A percentile compares a stretch with the other conserved stretches of the same genome.
Conservation (phyloP, 2,329 filamentous ascomycete species). For the Akanthomyces muscarius region DNA sequence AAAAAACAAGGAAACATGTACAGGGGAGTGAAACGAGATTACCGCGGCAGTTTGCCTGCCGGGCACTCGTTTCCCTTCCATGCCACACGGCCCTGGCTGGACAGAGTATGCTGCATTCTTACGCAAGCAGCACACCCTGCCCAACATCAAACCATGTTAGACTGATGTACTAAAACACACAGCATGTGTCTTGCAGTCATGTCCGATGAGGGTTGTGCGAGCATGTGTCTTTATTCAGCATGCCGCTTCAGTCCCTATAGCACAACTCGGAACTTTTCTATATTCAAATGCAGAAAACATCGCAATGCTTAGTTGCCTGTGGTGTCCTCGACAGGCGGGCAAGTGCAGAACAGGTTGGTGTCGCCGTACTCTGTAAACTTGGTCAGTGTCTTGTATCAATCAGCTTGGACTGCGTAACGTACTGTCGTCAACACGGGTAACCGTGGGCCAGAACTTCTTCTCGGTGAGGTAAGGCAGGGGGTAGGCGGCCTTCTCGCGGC, state of each 20-base stretch:
- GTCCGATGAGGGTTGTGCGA: constrained; percentile 8
- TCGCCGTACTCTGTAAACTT: constrained; percentile 70
- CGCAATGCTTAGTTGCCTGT: constrained; percentile 27
- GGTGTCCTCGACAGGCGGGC: constrained; percentile 72
- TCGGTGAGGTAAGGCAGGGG: constrained; percentile 76
- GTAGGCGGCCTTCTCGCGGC: constrained; percentile 79
- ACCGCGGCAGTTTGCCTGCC: neutral
- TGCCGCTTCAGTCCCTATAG: constrained; percentile 14
- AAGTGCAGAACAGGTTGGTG: constrained; percentile 91
- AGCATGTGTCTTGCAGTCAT: constrained; percentile 7
- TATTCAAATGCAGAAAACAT: constrained; percentile 16
- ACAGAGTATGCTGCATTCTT: constrained; percentile 2
- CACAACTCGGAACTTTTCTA: constrained; percentile 14
- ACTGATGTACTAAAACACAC: constrained; percentile 2
- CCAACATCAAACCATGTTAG: constrained; percentile 7
- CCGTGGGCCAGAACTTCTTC: constrained; percentile 97
- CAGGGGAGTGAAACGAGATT: neutral
- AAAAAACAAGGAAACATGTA: neutral
- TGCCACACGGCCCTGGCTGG: neutral
- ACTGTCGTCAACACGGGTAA: constrained; percentile 86
- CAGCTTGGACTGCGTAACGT: constrained; percentile 34
- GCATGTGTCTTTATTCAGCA: constrained; percentile 19
- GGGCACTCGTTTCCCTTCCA: neutral
- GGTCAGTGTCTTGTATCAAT: neutral
- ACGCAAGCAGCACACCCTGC: neutral